Base-by-base conservation (phyloP, 257 asterid genomes). In the Nicotiana tabacum region DNA sequence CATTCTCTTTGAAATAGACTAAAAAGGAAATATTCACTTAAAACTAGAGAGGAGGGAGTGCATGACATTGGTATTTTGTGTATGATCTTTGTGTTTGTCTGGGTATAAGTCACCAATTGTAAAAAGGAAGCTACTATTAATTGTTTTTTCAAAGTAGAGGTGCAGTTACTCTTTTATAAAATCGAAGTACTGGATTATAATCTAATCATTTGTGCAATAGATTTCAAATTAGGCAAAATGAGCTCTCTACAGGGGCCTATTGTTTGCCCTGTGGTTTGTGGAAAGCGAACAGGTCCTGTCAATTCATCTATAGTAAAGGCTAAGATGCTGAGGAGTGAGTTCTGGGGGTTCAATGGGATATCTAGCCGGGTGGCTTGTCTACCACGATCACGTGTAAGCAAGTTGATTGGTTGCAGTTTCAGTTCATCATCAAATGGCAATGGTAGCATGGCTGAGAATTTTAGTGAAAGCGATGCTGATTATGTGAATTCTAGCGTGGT, bases 391-490 rank as follows among this genome's bases (percentile, higher is more conserved):
- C 86, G 85, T 86, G 78, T 85, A 85, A 87, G 83, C 83, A 87
- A 82, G 82, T 83, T 82, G 4, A 88, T 91, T 27, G 82, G 83
- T 18, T 82, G 93, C 82, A 92, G 92, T 84, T 92, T 91, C 91
- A 95, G 96, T 84, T 95, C 99, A 4, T 92, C 99, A 13, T 94
- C 99, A 33, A 88, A 94, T 81, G 99, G 93, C 68, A 92, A 92
- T 87, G 97, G 96, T 17, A 92, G 97, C 90, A 92, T 81, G 89
- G 97, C 98, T 0, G 97, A 88, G 66, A 95, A 92, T 85, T 88
- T 90, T 72, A 92, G 82, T 3, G 97, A 90, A 87, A 93, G 83
- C 53, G 98, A 96, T 64, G 89, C 94, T 2, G 97, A 96, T 88
- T 96, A 93, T 83, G 97, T 96, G 43, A 91, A 91, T 84, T 94